A percentile compares a stretch with the other conserved stretches of the same genome.
These are phyloP conservation scores for Aureobasidium sp. DNA, from an alignment of 2,329 filamentous ascomycete species.

Conservation along the genomic window DNA sequence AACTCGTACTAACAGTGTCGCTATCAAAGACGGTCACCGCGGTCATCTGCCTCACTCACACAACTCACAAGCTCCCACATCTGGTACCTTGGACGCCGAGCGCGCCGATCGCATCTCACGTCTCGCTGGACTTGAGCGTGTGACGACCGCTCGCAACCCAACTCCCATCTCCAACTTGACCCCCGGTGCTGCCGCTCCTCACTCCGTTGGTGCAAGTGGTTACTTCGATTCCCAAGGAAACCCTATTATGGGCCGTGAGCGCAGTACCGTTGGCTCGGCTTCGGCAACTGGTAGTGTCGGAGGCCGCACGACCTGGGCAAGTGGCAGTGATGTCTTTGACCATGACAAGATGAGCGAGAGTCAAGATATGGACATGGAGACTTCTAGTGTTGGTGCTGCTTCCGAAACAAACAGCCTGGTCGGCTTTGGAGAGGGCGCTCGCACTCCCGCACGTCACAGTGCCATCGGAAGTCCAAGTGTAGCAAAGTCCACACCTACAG, in stretches of 20 bases:
- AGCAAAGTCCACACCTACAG: slow-evolving; percentile 37
- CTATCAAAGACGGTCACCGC: slow-evolving; percentile 92
- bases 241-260: slow-evolving; percentile 59
- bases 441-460: slow-evolving; percentile 49
- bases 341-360: slow-evolving; percentile 65
- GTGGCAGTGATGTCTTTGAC: slow-evolving; percentile 51
- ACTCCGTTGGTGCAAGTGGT: slow-evolving; percentile 36
- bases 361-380: slow-evolving; percentile 36
- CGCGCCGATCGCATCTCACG: slow-evolving; percentile 93
- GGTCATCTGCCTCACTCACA: slow-evolving; percentile 63
- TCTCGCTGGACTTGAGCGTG: slow-evolving; percentile 81
- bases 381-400: slow-evolving; percentile 66
- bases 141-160: slow-evolving; percentile 62
- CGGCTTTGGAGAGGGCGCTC: slow-evolving; percentile 83
- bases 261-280: slow-evolving; percentile 84
- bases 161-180: slow-evolving; percentile 36
- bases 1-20: slow-evolving; percentile 43
- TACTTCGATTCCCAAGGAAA: slow-evolving; percentile 77
- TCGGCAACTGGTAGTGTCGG: slow-evolving; percentile 77
- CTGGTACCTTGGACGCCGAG: slow-evolving; percentile 74
- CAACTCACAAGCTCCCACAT: slow-evolving; percentile 32
- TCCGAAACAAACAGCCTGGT: slow-evolving; percentile 81
- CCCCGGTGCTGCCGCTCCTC: slow-evolving; percentile 41
- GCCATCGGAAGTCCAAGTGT: slow-evolving; percentile 68
- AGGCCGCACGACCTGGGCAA: slow-evolving; percentile 59